Conservation (phyloP, 2,329 filamentous ascomycete species). For the Calonectria fujianensis region DNA sequence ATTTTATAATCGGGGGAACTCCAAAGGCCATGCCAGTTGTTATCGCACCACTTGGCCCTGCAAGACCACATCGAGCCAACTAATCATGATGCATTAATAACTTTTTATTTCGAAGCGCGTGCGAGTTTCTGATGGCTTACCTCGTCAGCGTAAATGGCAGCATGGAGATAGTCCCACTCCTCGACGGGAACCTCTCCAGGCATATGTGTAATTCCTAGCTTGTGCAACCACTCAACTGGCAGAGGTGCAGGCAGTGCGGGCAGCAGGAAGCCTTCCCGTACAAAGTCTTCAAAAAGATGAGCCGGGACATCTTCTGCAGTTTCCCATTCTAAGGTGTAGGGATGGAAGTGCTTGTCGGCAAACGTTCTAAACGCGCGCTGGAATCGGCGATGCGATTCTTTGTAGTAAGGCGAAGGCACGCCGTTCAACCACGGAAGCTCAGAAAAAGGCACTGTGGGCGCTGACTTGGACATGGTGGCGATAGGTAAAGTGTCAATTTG, state of each 20-base stretch:
- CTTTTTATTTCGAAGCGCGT: too few relatives aligned
- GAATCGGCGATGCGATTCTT: slow-evolving; percentile 77
- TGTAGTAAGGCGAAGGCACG: slow-evolving; percentile 83
- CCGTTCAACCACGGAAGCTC: slow-evolving; percentile 83
- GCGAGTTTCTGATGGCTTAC: slow-evolving; percentile 33
- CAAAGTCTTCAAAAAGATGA: slow-evolving; percentile 79
- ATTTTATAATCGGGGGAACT: slow-evolving; percentile 82
- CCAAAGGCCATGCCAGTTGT: slow-evolving; percentile 84
- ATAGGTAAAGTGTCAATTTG: neutral
- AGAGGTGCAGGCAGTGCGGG: slow-evolving; percentile 81
- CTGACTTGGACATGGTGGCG: neutral
- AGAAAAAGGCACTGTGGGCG: slow-evolving; percentile 73
- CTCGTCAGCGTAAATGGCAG: slow-evolving; percentile 80
- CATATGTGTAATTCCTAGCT: slow-evolving; percentile 79
- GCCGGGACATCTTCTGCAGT: slow-evolving; percentile 77
- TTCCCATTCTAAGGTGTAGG: slow-evolving; percentile 82
- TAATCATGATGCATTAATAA: slow-evolving; percentile 56
- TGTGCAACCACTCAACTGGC: slow-evolving; percentile 80
- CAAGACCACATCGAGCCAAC: slow-evolving; percentile 79
- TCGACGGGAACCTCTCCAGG: slow-evolving; percentile 80
- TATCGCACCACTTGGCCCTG: slow-evolving; percentile 78
- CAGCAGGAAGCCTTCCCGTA: slow-evolving; percentile 80
- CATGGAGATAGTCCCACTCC: slow-evolving; percentile 84
- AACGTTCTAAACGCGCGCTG: slow-evolving; percentile 82
- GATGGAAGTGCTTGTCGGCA: slow-evolving; percentile 76